Conservation (phyloP, 2,329 filamentous ascomycete genomes). For the Ramularia collo-cygni region DNA sequence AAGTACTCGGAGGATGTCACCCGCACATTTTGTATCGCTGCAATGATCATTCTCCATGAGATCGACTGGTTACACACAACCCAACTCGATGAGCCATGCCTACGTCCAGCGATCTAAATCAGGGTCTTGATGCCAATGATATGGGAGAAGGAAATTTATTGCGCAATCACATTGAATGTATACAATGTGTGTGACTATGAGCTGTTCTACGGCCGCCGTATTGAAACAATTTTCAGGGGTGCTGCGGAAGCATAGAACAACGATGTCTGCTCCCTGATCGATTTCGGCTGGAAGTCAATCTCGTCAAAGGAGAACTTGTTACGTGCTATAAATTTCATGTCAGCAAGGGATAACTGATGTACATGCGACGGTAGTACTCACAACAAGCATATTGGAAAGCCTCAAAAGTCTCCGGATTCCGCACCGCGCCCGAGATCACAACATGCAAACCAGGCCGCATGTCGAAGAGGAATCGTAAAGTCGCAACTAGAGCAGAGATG, state of each 20-base stretch:
- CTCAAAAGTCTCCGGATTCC: conserved; percentile 63
- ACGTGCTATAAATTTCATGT: conserved; percentile 17
- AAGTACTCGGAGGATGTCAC: too few species aligned
- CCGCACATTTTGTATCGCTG: too few species aligned
- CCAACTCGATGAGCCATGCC: too few species aligned
- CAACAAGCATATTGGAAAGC: conserved; percentile 56
- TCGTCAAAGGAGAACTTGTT: conserved; percentile 28
- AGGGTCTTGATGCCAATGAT: too few species aligned
- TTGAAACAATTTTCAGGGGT: conserved; percentile 28
- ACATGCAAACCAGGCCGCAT: conserved; percentile 52
- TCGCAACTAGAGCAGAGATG: conserved; percentile 58
- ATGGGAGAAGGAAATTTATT: too few species aligned
- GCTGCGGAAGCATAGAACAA: conserved; percentile 32
- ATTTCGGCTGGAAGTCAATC: conserved; percentile 25
- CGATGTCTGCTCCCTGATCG: conserved; percentile 27
- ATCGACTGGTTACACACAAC: too few species aligned
- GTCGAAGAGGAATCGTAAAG: conserved; percentile 55
- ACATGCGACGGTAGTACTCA: conserved; percentile 24
- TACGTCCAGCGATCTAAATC: too few species aligned
- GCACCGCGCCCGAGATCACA: conserved; percentile 62
- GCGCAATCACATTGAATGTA: too few species aligned
- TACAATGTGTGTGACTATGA: too few species aligned
- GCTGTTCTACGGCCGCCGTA: conserved; percentile 4
- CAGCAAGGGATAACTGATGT: not conserved
- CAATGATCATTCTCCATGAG: too few species aligned